Evolutionary conservation across 2,329 filamentous ascomycete species (phyloP).

Genomic region (Graphilbum ipis-grandicollis): DNA sequence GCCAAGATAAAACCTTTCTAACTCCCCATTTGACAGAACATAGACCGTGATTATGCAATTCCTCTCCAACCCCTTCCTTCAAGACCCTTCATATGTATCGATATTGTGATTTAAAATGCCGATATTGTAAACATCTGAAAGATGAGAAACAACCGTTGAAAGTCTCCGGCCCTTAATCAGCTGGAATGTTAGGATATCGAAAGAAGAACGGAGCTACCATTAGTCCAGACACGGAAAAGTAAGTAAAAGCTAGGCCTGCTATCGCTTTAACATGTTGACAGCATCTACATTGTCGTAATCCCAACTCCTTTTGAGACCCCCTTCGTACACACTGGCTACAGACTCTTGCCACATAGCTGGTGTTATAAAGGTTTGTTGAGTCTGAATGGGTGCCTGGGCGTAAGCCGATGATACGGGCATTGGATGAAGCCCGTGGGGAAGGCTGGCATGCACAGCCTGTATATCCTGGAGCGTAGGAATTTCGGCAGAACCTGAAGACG

Average conservation of each 20-base stretch:
- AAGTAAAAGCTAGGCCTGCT: background rate
- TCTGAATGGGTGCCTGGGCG: slow-evolving; percentile 31
- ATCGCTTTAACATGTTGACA: slow-evolving; percentile 7
- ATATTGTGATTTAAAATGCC: too few species aligned
- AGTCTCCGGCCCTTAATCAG: too few species aligned
- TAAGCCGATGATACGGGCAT: slow-evolving; percentile 31
- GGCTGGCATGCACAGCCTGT: slow-evolving; percentile 25
- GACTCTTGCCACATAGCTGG: slow-evolving; percentile 60
- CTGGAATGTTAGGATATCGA: too few species aligned
- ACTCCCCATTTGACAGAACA: too few species aligned
- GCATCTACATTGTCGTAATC: slow-evolving; percentile 26
- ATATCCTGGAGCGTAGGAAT: slow-evolving; percentile 35
- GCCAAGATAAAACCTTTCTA: too few species aligned
- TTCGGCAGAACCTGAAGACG: slow-evolving; percentile 36
- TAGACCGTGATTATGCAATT: too few species aligned
- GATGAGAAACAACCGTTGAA: too few species aligned
- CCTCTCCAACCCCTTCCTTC: too few species aligned
- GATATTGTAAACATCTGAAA: too few species aligned
- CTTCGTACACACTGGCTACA: slow-evolving; percentile 51
- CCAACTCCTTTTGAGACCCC: slow-evolving; percentile 45
- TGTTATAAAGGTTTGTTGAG: slow-evolving; percentile 36
- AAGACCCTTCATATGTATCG: too few species aligned
- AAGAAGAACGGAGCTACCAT: too few species aligned
- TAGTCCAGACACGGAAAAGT: too few species aligned
- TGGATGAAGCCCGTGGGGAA: slow-evolving; percentile 27